Conservation (phyloP, 495 filamentous ascomycete species). For the Penicillium pulvis region DNA sequence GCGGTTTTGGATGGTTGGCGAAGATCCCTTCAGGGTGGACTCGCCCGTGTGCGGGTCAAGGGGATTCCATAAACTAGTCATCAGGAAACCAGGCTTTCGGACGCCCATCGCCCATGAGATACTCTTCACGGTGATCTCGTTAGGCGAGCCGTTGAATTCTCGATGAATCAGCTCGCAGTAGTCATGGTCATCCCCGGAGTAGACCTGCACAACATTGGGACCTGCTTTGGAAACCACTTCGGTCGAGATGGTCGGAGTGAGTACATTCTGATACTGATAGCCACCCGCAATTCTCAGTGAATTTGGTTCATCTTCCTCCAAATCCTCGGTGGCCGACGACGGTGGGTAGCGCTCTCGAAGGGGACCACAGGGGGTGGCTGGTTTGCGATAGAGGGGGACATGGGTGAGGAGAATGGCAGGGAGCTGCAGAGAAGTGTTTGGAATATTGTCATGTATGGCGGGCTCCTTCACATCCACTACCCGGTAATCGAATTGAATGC, state of each 20-base stretch:
- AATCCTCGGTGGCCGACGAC: conserved; percentile 54
- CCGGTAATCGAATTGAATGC: conserved; percentile 51
- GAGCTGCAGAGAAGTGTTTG: conserved; percentile 49
- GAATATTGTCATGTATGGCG: conserved; percentile 23
- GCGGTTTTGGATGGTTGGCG: conserved; percentile 76
- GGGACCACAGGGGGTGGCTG: conserved; percentile 88
- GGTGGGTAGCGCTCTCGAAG: conserved; percentile 80
- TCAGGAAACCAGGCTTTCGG: conserved; percentile 79
- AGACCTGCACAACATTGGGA: conserved; percentile 70
- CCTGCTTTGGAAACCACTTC: conserved; percentile 72
- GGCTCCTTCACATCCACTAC: conserved; percentile 33
- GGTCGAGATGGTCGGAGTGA: conserved; percentile 70
- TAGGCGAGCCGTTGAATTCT: conserved; percentile 65
- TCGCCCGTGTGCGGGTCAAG: conserved; percentile 64
- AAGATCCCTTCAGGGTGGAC: conserved; percentile 41
- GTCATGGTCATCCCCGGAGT: conserved; percentile 97
- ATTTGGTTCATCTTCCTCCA: conserved; percentile 72
- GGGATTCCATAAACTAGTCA: conserved; percentile 91
- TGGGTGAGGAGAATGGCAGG: conserved; percentile 88
- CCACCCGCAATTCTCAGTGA: conserved; percentile 73
- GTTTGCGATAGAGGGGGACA: conserved; percentile 80
- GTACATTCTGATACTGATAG: conserved; percentile 97
- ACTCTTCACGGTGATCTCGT: conserved; percentile 93
- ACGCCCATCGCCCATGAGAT: conserved; percentile 98
- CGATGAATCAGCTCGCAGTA: conserved; percentile 88